phyloP scores from a whole-genome alignment of 2,329 filamentous ascomycete genomes.

The Aspergillus phoenicis region DNA sequence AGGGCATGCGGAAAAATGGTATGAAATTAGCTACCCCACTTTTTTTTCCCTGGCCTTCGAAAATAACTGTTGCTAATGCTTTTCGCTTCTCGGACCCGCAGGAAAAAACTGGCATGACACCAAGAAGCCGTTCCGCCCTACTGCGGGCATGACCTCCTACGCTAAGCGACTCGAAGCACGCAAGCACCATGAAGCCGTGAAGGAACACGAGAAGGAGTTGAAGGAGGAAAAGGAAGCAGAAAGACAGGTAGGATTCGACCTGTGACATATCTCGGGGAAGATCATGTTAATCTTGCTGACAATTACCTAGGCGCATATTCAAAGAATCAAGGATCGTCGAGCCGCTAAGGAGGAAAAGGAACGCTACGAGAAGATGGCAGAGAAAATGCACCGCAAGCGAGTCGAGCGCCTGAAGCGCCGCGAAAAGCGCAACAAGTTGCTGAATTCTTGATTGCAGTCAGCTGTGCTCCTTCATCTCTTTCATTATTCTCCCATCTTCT shows the following conservation, averaged over 20 bases:
- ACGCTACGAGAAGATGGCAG: slow-evolving; percentile 88
- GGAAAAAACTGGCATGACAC: slow-evolving; percentile 92
- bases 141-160: slow-evolving; percentile 74
- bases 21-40: slow-evolving; percentile 31
- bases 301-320: slow-evolving; percentile 65
- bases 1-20: slow-evolving; percentile 85
- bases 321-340: slow-evolving; percentile 80
- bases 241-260: slow-evolving; percentile 64
- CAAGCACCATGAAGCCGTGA: slow-evolving; percentile 71
- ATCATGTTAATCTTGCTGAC: slow-evolving; percentile 6
- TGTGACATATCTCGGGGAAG: not conserved
- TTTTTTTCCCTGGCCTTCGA: slow-evolving; percentile 13
- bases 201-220: slow-evolving; percentile 93
- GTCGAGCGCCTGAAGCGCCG: slow-evolving; percentile 90
- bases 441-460: slow-evolving; percentile 42
- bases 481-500: not conserved
- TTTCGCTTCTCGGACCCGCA: slow-evolving; percentile 43
- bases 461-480: slow-evolving; percentile 6
- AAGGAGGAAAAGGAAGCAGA: slow-evolving; percentile 94
- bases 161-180: slow-evolving; percentile 73
- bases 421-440: slow-evolving; percentile 78
- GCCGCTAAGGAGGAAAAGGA: slow-evolving; percentile 91
- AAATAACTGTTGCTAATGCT: slow-evolving; percentile 19
- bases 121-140: slow-evolving; percentile 84
- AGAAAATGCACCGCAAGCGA: slow-evolving; percentile 96